Base-by-base conservation (phyloP, 139 green algal genomes). In the Tetradesmus obliquus region DNA sequence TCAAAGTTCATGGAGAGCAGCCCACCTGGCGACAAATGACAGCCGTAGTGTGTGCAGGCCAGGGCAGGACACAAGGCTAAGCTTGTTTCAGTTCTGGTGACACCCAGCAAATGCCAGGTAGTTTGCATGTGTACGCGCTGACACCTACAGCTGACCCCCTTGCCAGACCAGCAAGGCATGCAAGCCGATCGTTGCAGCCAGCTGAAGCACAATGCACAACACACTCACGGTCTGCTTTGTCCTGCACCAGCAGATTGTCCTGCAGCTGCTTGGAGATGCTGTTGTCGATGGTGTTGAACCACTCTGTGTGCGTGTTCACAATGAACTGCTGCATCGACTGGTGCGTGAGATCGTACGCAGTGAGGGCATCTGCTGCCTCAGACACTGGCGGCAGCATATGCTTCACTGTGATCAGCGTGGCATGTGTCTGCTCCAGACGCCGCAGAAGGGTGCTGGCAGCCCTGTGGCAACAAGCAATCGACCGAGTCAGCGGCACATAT, bases 1-100 rank as follows among this genome's bases (percentile, higher is more conserved):
- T 98, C 93, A 89, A 98, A 98, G 93, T 98, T 98, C 88, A 98
- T 95, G 8, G 91, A 93, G 87, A 99, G 91, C 51, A 97, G 89
- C 53, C 96, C 96, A 62, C 94, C 95, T 94, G 94, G 76, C 57
- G 58, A 71, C 55, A 57, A 71, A 79, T 22, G 60, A 13, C 60
- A 71, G 32, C 32, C 32, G 66, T 24, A 6, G n/a, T 51, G 24
- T 24, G 57, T 57, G 62, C 8, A 69, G 10, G 62, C 81, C 62
- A 15, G 5, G 66, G 17, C 66, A 76, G 66, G 66, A 71, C 83
- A 87, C 82, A 87, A 4, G 58, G 51, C 58, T 15, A 84, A 8
- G 72, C 72, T 45, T 45, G 0, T 45, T 45, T 45, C 32, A 45
- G 32, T 45, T 45, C 32, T 45, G 32, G 32, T 45, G 32, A 45